phyloP scores from a whole-genome alignment of 768 basidiomycete species.

The Auricularia heimuer region DNA sequence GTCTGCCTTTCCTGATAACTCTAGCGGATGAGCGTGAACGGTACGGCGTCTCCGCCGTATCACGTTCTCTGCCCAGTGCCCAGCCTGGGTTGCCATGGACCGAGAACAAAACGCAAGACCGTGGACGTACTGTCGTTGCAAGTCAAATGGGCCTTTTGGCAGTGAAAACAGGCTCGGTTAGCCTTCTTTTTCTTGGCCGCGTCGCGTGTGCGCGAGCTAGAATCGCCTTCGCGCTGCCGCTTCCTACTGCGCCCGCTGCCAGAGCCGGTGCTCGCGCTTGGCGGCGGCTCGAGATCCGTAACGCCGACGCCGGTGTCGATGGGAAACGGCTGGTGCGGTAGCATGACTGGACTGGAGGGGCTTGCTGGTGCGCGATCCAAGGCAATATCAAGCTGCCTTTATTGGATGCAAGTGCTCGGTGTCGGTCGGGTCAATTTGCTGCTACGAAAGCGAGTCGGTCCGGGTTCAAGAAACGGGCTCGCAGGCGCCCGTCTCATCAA shows the following conservation, averaged over 20 bases:
- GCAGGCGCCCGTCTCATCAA: no score
- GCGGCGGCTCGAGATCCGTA: background rate
- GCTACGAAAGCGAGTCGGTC: no score
- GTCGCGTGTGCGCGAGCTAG: background rate
- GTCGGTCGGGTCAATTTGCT: no score
- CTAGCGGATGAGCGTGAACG: conserved; percentile 6
- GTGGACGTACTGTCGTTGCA: conserved; percentile 86
- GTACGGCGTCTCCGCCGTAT: background rate
- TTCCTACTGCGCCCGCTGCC: background rate
- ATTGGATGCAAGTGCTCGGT: no score
- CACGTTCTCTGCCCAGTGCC: background rate
- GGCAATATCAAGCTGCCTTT: no score
- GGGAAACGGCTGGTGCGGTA: background rate
- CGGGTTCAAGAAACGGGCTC: no score
- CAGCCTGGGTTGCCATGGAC: background rate
- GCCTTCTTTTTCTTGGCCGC: conserved; percentile 85
- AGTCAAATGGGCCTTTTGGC: conserved; percentile 96
- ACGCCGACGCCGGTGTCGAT: background rate
- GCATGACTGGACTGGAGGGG: no score
- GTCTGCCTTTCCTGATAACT: background rate
- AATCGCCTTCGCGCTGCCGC: background rate
- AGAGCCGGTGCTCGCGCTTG: background rate
- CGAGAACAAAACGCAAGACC: conserved; percentile 4
- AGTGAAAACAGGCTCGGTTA: conserved; percentile 86
- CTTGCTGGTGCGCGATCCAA: no score